Evolutionary conservation across 768 basidiomycete species (phyloP).

Genomic region (Wakefieldia striispora): DNA sequence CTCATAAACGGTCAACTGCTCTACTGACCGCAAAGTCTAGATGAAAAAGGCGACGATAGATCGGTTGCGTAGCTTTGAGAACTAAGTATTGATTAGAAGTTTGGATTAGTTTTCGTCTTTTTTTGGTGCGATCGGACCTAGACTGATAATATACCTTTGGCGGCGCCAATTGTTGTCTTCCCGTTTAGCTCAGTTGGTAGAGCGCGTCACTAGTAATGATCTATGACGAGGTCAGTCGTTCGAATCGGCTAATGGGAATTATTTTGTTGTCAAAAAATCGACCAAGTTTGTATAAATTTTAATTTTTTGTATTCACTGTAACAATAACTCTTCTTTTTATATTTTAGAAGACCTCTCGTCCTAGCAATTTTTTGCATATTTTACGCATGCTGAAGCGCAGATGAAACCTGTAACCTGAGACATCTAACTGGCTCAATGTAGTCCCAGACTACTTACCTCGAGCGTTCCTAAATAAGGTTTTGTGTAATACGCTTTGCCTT

Average conservation of each 20-base stretch:
- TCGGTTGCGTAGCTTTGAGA: conserved; percentile 18
- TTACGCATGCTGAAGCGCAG: too few relatives aligned
- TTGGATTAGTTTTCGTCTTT: too few relatives aligned
- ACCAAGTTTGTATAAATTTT: too few relatives aligned
- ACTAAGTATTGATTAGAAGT: conserved; percentile 12
- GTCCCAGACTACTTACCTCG: too few relatives aligned
- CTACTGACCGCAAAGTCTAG: conserved; percentile 14
- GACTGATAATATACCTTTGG: neutral
- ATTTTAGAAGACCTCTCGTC: too few relatives aligned
- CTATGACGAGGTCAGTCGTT: conserved; percentile 67
- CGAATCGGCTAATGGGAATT: conserved; percentile 52
- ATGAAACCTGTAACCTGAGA: too few relatives aligned
- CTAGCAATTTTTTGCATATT: too few relatives aligned
- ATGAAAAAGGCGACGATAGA: conserved; percentile 30
- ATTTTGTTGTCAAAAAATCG: conserved; percentile 6
- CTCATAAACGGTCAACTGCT: neutral
- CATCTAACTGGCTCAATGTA: too few relatives aligned
- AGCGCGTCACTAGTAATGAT: conserved; percentile 63
- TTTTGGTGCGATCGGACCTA: too few relatives aligned
- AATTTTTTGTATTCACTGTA: too few relatives aligned
- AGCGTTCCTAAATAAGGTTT: conserved; percentile 7
- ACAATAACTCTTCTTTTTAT: too few relatives aligned
- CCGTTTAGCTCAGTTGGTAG: conserved; percentile 48
- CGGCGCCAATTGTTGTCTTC: conserved; percentile 1
- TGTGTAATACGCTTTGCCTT: neutral